These are phyloP conservation scores for Persicaria maculosa DNA, from an alignment of 148 eudicot genomes.

Conservation along the genomic window DNA sequence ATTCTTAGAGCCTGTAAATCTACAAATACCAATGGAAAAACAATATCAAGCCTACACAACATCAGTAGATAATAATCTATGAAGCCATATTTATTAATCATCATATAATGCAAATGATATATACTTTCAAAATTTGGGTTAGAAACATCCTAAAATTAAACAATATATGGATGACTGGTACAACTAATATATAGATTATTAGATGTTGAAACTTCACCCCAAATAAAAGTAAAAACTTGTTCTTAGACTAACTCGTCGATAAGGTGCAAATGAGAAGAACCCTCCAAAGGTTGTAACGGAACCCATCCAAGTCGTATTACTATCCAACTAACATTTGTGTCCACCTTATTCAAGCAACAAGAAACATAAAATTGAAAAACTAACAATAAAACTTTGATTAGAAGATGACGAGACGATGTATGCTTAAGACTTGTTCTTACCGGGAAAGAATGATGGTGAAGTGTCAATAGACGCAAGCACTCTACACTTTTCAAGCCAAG, in stretches of 20 bases:
- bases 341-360: conserved; percentile 1
- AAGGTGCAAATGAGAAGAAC: not conserved
- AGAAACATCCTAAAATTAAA: too few relatives aligned
- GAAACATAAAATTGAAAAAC: not conserved
- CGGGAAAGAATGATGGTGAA: conserved; percentile 41
- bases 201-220: too few relatives aligned
- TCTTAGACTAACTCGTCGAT: not conserved
- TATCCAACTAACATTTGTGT: conserved; percentile 6
- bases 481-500: conserved; percentile 39
- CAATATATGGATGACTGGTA: too few relatives aligned
- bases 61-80: too few relatives aligned
- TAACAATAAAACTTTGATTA: not conserved
- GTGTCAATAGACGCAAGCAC: conserved; percentile 39
- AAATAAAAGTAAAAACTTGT: not conserved
- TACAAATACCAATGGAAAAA: too few relatives aligned
- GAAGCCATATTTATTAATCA: too few relatives aligned
- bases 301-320: conserved; percentile 11
- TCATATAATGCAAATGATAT: too few relatives aligned
- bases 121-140: too few relatives aligned
- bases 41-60: too few relatives aligned
- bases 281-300: not conserved
- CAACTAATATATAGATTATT: too few relatives aligned
- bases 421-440: conserved; percentile 19
- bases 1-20: too few relatives aligned
- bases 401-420: too few relatives aligned